Evolutionary conservation across 1,284 basidiomycete species (phyloP).

Genomic region (Inonotus hispidus): DNA sequence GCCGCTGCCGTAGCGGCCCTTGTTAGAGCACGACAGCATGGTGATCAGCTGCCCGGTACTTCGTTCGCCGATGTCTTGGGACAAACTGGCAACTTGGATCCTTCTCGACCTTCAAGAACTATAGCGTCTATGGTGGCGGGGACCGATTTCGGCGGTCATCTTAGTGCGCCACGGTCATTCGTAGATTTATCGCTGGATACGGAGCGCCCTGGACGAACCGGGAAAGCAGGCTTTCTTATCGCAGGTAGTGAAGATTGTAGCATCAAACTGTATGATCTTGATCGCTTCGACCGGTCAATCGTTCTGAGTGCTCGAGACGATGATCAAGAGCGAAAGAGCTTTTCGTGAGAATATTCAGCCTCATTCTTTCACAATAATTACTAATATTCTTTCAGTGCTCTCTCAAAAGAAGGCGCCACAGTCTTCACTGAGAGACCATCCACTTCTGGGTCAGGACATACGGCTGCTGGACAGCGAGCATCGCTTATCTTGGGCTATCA

Average conservation of each 20-base stretch:
- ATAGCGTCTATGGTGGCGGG: constrained; percentile 64
- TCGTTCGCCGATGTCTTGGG: not conserved
- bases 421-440: constrained; percentile 60
- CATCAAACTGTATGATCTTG: constrained; percentile 80
- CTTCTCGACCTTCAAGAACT: constrained; percentile 47
- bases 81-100: constrained; percentile 30
- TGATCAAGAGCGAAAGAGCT: constrained; percentile 63
- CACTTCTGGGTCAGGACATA: constrained; percentile 37
- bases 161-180: constrained; percentile 47
- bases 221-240: constrained; percentile 58
- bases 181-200: constrained; percentile 41
- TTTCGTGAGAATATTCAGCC: constrained; percentile 44
- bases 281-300: constrained; percentile 61
- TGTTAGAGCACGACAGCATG: constrained; percentile 36
- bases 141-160: constrained; percentile 66
- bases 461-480: constrained; percentile 68
- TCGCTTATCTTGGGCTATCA: constrained; percentile 76
- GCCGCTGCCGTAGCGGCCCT: constrained; percentile 62
- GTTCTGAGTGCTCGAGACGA: constrained; percentile 67
- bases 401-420: not conserved
- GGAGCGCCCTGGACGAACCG: constrained; percentile 21
- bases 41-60: constrained; percentile 16
- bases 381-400: not conserved
- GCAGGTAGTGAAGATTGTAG: constrained; percentile 75
- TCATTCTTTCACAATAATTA: not conserved